Evolutionary conservation across 2,329 filamentous ascomycete species (phyloP), one percentile per base, ranked within the genome.

Genomic region (Cladosporium austrohemisphaericum): DNA sequence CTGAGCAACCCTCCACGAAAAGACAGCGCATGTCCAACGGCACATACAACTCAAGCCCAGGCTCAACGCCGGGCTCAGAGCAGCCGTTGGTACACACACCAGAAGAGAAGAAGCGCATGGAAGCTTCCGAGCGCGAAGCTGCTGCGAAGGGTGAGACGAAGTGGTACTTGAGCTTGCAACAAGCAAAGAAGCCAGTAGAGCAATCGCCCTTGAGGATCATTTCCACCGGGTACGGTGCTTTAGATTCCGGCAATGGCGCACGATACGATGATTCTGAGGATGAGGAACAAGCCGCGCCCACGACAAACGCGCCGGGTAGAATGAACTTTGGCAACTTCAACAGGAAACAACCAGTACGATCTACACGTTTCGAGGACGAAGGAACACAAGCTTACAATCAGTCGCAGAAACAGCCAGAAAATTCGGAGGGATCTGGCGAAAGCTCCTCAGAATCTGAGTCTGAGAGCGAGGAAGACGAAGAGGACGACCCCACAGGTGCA

Each of bases 111-210:
- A 84, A 82, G 59, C 77, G 81, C 7, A 47, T 41, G 16, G 65
- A 68, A 44, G 70, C 68, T 11, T 52, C 88, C 10, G 79, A 83
- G 52, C 78, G 77, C 58, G 80, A 82, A 53, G 80, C 81, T 7
- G 76, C 78, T 14, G 76, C 80, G 54, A 70, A 79, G 35, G 81
- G 83, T 45, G 87, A 91, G 65, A 85, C 84, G 14, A 83, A 84
- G 64, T 92, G 87, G 87, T 84, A 87, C 14, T 70, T 91, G 49
- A 82, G 81, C 53, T 76, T 80, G 45, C 71, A 72, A 40, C 68
- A 75, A 46, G 57, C 48, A 53, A 67, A 35, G 66, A 71, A 50
- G 60, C 32, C 51, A 4, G 45, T 47, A 2, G 71, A 59, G 26
- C 60, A 66, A 43, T 64, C 66, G 11, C 60, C 80, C 46, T 75